Conservation (phyloP, 148 eudicot genomes). For the Arbutus unedo region DNA sequence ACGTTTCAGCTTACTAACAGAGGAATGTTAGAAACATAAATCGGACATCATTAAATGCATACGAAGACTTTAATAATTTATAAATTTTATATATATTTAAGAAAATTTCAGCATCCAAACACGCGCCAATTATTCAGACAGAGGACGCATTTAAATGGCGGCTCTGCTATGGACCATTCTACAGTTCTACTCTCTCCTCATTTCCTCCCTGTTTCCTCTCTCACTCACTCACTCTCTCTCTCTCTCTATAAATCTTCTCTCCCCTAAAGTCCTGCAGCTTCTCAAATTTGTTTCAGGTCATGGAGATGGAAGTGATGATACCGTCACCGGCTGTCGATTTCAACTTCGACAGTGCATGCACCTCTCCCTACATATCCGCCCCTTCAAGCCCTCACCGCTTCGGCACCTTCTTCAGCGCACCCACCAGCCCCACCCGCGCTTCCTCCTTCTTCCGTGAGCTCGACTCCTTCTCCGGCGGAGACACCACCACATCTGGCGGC, state of each 20-base stretch:
- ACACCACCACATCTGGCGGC: conserved; percentile 18
- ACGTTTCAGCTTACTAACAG: no score
- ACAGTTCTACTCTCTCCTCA: background rate
- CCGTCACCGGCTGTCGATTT: background rate
- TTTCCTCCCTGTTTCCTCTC: background rate
- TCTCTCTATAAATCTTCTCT: background rate
- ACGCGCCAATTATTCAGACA: background rate
- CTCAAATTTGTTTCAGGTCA: background rate
- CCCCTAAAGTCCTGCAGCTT: background rate
- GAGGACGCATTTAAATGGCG: background rate
- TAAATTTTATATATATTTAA: no score
- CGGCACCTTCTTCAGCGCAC: conserved; percentile 51
- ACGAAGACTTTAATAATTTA: no score
- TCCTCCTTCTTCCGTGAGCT: conserved; percentile 20
- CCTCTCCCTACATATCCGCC: conserved; percentile 36
- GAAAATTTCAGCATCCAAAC: background rate
- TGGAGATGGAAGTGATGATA: background rate
- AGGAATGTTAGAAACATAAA: no score
- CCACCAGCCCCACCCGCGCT: conserved; percentile 43
- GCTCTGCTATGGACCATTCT: background rate
- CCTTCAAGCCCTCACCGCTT: conserved; percentile 30
- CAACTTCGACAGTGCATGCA: conserved; percentile 39
- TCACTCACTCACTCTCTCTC: background rate
- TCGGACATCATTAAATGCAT: no score
- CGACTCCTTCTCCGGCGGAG: background rate